Base-by-base conservation (phyloP, 805 yeast genomes). In the Candida qinlingensis region DNA sequence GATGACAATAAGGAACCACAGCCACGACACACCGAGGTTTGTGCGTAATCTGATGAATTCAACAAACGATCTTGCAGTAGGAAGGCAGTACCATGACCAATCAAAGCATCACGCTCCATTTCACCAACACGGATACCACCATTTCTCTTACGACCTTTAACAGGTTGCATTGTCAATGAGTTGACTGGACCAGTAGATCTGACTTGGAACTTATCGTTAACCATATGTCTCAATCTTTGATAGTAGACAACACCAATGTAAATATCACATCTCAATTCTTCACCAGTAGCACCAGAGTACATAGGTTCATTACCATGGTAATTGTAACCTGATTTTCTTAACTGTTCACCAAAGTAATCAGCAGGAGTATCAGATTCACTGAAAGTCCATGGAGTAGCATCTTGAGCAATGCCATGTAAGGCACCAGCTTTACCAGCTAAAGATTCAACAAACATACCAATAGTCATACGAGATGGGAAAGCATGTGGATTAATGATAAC, bases 81-180 rank as follows among this genome's bases (percentile, higher is more conserved):
- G 81, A 80, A 94, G 1, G 99, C 90, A 6, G 99, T 86, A 70
- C 99, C 99, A 65, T 94, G 99, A 51, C 98, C 99, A 68, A 94
- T 90, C 61, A 94, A 75, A 2, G 99, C 99, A 78, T 94, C 99
- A 73, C 99, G 87, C 73, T 94, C 99, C 99, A 94, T 94, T 70
- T 94, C 99, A 68, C 99, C 99, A 37, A 94, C 96, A 78, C 99
- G 95, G 59, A 94, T 94, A 85, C 99, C 99, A 72, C 99, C 99
- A 56, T 86, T 83, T 74, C 98, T 83, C 83, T 94, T 94, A 74
- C 99, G 85, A 63, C 99, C 99, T 74, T 94, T 94, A 48, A 94
- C 99, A 38, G 99, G 99, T 77, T 94, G 99, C 97, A 92, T 90
- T 13, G 98, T 94, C 66, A 94, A 78, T 36, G 94, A 81, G 70